These are phyloP conservation scores for Penicillium maclennaniae DNA, from an alignment of 495 filamentous ascomycete species.

Conservation along the genomic window DNA sequence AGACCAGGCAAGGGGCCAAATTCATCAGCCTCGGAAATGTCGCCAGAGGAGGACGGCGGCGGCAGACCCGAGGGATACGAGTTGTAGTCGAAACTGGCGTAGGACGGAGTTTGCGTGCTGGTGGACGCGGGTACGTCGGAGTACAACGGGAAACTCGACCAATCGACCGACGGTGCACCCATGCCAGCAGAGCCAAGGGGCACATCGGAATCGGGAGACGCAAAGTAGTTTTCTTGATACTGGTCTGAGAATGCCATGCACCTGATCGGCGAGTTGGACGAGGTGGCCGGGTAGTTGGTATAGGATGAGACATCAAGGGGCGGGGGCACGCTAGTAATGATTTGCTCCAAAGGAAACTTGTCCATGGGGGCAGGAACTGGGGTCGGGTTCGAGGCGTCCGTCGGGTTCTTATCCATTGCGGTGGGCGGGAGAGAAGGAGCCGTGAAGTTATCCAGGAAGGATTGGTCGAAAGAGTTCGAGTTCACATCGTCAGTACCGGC, in stretches of 20 bases:
- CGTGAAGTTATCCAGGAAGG: constrained; percentile 53
- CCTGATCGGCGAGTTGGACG: constrained; percentile 35
- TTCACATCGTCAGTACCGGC: constrained; percentile 57
- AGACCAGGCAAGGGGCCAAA: constrained; percentile 39
- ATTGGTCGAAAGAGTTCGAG: constrained; percentile 55
- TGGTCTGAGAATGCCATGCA: constrained; percentile 44
- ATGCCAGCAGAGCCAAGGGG: constrained; percentile 65
- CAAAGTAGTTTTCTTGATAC: constrained; percentile 40
- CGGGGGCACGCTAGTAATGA: constrained; percentile 35
- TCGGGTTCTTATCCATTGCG: constrained; percentile 34
- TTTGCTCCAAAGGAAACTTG: constrained; percentile 35
- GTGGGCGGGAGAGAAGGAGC: constrained; percentile 38
- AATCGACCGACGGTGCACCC: constrained; percentile 63
- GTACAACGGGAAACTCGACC: constrained; percentile 67
- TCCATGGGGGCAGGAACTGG: constrained; percentile 29
- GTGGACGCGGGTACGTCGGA: constrained; percentile 56
- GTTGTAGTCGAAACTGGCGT: constrained; percentile 62
- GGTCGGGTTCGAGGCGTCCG: constrained; percentile 14
- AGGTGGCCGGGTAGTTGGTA: constrained; percentile 33
- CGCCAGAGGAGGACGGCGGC: constrained; percentile 68
- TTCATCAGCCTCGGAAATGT: constrained; percentile 74
- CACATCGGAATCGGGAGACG: constrained; percentile 58
- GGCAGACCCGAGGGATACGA: constrained; percentile 46
- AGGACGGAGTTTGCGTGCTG: constrained; percentile 68
- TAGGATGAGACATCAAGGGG: constrained; percentile 38